Evolutionary conservation across 2,329 filamentous ascomycete species (phyloP), one percentile per base, ranked within the genome.

Genomic region (Fusarium sp.): DNA sequence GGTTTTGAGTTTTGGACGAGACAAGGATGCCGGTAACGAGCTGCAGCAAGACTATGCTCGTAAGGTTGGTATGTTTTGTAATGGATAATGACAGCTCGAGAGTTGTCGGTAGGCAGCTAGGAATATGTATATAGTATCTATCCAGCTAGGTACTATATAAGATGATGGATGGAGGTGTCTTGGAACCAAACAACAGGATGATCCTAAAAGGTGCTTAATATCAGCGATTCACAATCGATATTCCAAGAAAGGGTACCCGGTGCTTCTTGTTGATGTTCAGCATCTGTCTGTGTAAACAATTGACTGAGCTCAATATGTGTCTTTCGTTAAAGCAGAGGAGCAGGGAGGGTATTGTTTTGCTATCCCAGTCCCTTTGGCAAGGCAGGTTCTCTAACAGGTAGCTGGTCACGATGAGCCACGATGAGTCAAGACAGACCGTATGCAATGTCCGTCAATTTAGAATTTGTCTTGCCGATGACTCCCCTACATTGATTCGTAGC

Each of bases 391-490:
- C 22, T 17, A 23, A 9, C 22, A 37, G 33, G 35, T 43, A 20
- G 13, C n/a, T 27, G 19, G 14, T 40, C 43, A 43, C 32, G 14
- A 52, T 69, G 65, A 67, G 44, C 30, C 61, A 11, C 15, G 17
- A 48, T 52, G 56, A 65, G 33, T 64, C 65, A 62, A 62, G 20
- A 19, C 13, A 37, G 39, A 44, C 27, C 25, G 20, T 10, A 40
- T 56, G 11, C 25, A 5, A 40, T 22, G n/a, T 13, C 35, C 17
- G 37, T 46, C 22, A 54, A 23, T 30, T 33, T 27, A 37, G 43
- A 37, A 20, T 48, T 40, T 33, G 11, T 51, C 52, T 69, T 37
- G 22, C 65, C 62, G 66, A 27, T 69, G 66, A 68, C 66, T 68
- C 66, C 41, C 41, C 27, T 51, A 17, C 27, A 30, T 50, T 11